Base-by-base conservation (phyloP, 371 early-diverging fungal genomes). In the Mucor ambiguus region DNA sequence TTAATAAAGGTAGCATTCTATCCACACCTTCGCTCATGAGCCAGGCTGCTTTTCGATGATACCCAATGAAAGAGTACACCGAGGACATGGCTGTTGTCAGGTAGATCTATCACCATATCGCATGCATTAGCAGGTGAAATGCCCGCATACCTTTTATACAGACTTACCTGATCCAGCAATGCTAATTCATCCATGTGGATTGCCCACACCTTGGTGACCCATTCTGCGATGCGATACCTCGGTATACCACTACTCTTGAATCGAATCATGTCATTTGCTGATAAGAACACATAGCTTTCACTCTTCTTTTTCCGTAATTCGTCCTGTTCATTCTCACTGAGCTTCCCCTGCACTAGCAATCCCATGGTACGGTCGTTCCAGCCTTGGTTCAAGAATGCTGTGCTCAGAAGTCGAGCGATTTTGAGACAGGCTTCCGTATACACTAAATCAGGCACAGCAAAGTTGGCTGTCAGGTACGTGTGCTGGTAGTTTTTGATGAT, bases 21-120 rank as follows among this genome's bases (percentile, higher is more conserved):
- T 85, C 80, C 5, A 84, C 78, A 28, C 88, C 85, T 66, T 88
- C 84, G 22, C 91, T 78, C 73, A 93, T 79, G 46, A 85, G 83
- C 71, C 92, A 90, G 2, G 92, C 90, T 38, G 93, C 89, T 68
- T 94, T 94, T 22, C 93, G 72, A 38, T 83, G 75, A 60, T 85
- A 87, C 14, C 90, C 91, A 58, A 93, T 81, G 10, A 72, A 72
- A 0, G 87, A 85, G 41, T 86, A 85, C 4, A 92, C 72, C 1
- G 87, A 76, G 0, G 92, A 81, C 73, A 92, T 87, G 7, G 75
- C 71, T 0, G 89, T 87, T n/a, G 81, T 79, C 3, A 86, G 62
- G 56, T 84, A 76, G 30, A 90, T 85, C 85, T 89, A 76, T 44
- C 20, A 32, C 29, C 10, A 49, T 12, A 64, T 33, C 28, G 4